phyloP scores from a whole-genome alignment of 768 basidiomycete species.

The Termitomyces sp. region DNA sequence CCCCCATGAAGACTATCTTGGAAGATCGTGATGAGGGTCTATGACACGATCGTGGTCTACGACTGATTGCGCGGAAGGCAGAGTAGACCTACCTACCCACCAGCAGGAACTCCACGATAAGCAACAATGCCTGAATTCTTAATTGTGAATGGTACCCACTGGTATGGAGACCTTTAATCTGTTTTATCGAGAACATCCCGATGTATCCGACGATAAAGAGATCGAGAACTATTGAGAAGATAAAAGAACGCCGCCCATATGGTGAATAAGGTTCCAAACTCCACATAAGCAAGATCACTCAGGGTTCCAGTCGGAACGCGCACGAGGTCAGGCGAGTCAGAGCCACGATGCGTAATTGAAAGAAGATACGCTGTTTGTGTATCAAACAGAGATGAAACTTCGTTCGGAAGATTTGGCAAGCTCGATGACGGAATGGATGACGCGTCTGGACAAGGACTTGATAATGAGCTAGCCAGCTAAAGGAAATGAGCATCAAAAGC shows the following conservation, averaged over 20 bases:
- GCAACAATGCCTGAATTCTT: neutral
- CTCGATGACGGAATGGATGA: neutral
- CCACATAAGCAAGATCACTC: conserved; percentile 33
- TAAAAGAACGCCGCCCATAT: conserved; percentile 35
- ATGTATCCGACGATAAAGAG: conserved; percentile 12
- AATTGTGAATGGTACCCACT: neutral
- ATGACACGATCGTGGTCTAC: neutral
- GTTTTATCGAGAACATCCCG: neutral
- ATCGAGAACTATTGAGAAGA: conserved; percentile 23
- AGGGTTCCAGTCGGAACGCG: conserved; percentile 32
- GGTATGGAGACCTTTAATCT: neutral
- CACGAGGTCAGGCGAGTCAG: conserved; percentile 14
- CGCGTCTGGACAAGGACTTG: neutral
- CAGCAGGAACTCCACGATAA: neutral
- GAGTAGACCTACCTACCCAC: neutral
- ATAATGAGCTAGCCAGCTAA: neutral
- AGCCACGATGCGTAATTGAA: conserved; percentile 13
- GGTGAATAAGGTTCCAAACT: conserved; percentile 31
- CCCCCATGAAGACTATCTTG: neutral
- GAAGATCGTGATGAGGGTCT: neutral
- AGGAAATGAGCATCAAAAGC: neutral
- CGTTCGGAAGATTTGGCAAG: conserved; percentile 8
- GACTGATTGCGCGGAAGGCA: neutral
- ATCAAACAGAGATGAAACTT: conserved; percentile 15
- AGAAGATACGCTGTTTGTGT: conserved; percentile 12